Conservation (phyloP, 768 basidiomycete genomes). For the Amanita rubescens region DNA sequence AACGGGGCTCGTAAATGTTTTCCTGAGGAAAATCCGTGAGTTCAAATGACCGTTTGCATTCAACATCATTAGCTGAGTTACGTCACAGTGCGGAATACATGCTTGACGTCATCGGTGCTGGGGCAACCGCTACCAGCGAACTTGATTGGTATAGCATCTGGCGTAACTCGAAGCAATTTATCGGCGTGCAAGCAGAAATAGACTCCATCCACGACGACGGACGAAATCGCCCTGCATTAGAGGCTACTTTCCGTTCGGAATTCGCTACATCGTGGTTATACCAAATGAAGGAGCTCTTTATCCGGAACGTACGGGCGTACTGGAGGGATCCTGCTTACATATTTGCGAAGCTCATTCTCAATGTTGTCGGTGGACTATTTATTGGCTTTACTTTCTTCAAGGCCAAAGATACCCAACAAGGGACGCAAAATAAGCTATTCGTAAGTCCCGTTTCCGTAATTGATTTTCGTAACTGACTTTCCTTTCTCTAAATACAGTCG, state of each 20-base stretch:
- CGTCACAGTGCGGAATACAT: conserved; percentile 48
- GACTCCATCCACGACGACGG: conserved; percentile 44
- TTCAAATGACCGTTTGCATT: conserved; percentile 32
- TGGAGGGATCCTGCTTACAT: conserved; percentile 57
- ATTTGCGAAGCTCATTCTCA: conserved; percentile 49
- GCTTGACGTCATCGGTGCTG: conserved; percentile 71
- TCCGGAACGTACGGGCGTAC: conserved; percentile 37
- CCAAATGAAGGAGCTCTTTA: conserved; percentile 37
- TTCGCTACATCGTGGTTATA: conserved; percentile 49
- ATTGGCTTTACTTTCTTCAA: conserved; percentile 61
- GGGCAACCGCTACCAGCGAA: conserved; percentile 48
- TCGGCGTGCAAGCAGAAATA: conserved; percentile 30
- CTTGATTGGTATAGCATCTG: conserved; percentile 57
- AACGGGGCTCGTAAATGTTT: conserved; percentile 59
- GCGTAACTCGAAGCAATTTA: conserved; percentile 41
- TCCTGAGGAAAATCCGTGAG: conserved; percentile 67
- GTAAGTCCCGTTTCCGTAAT: conserved; percentile 27
- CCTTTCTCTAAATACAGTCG: conserved; percentile 22
- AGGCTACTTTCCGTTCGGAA: conserved; percentile 29
- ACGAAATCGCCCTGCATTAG: conserved; percentile 28
- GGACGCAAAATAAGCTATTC: conserved; percentile 61
- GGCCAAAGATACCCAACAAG: conserved; percentile 44
- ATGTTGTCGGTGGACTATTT: conserved; percentile 46
- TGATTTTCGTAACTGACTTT: conserved; percentile 2
- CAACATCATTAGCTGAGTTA: conserved; percentile 21